Evolutionary conservation across 2,329 filamentous ascomycete genomes (phyloP), one percentile per base, ranked within the genome.

Genomic region (Paradendryphiella salina): DNA sequence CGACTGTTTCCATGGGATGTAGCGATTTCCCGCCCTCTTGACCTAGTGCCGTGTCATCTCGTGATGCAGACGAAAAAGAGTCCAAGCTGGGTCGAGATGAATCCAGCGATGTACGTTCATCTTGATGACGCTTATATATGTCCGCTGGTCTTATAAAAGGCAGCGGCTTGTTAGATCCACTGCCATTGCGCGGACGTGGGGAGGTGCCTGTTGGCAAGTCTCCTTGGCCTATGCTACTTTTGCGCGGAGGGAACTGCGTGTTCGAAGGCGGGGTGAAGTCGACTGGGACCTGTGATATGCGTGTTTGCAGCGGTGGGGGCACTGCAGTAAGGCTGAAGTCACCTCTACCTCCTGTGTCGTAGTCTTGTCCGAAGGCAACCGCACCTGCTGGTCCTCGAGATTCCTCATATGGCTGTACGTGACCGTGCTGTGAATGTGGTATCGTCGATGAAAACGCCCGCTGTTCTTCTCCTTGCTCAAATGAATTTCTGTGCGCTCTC

Each of bases 131-230:
- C 64, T 82, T 86, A 69, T 93, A 92, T 34, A 92, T 86, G 59
- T 95, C 89, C 10, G 87, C 82, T 1, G 90, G 88, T 31, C 88
- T 80, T 48, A 90, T 79, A 59, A 93, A 85, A 0, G 85, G 81
- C 15, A 83, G 73, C 1, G 82, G 69, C 60, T 85, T 85, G 41
- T 75, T 67, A 31, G 79, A 59, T 20, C 73, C 73, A 50, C 58
- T 64, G 38, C 62, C 59, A 2, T 69, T 57, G 23, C 62, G 65
- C 23, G 64, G 60, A 26, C 65, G 64, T 6, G 66, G 63, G 4
- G 67, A 66, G 3, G 57, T 59, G 8, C 60, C 52, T 28, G 54
- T 26, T 15, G 59, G 63, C 15, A 72, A 62, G 11, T 60, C 64
- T 31, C 43, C 50, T 34, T 81, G 79, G 48, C 78, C 77, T 61